These are phyloP conservation scores for Cordyceps sp. DNA, from an alignment of 2,329 filamentous ascomycete genomes.

Conservation along the genomic window DNA sequence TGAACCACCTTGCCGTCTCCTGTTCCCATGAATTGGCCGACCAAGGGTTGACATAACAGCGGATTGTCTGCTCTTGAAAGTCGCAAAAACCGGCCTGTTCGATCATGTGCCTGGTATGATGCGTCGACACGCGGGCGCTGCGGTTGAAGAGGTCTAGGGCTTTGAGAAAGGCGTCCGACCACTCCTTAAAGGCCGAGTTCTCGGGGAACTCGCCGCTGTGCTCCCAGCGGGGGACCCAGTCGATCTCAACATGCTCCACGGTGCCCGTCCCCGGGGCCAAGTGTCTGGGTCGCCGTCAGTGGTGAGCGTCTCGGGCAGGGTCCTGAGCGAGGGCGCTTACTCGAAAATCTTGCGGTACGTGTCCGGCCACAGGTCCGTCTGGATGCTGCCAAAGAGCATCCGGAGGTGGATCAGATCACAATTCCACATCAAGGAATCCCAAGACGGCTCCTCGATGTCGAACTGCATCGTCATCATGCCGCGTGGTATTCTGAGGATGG, in stretches of 20 bases:
- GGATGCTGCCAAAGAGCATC: constrained; percentile 62
- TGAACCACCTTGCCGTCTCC: constrained; percentile 68
- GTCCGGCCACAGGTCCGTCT: constrained; percentile 46
- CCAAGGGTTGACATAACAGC: constrained; percentile 62
- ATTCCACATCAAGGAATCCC: constrained; percentile 30
- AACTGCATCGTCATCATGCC: constrained; percentile 39
- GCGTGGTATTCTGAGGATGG: constrained; percentile 44
- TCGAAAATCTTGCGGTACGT: constrained; percentile 53
- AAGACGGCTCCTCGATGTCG: constrained; percentile 59
- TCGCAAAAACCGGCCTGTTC: constrained; percentile 63
- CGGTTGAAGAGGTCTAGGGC: constrained; percentile 50
- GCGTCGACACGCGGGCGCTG: constrained; percentile 41
- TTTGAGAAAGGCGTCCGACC: constrained; percentile 51
- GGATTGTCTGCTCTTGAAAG: constrained; percentile 52
- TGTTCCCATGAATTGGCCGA: constrained; percentile 44
- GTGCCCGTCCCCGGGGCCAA: constrained; percentile 58
- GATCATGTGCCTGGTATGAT: constrained; percentile 40
- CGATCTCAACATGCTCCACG: constrained; percentile 81
- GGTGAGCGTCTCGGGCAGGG: neutral
- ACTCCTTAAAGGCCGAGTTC: constrained; percentile 43
- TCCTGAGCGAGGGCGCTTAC: neutral
- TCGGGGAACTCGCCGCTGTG: constrained; percentile 45
- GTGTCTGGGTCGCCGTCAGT: constrained; percentile 32
- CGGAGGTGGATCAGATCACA: constrained; percentile 78
- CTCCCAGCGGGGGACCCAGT: constrained; percentile 60